Conservation (phyloP, 2,329 filamentous ascomycete genomes). For the Aspergillus fumigatus region DNA sequence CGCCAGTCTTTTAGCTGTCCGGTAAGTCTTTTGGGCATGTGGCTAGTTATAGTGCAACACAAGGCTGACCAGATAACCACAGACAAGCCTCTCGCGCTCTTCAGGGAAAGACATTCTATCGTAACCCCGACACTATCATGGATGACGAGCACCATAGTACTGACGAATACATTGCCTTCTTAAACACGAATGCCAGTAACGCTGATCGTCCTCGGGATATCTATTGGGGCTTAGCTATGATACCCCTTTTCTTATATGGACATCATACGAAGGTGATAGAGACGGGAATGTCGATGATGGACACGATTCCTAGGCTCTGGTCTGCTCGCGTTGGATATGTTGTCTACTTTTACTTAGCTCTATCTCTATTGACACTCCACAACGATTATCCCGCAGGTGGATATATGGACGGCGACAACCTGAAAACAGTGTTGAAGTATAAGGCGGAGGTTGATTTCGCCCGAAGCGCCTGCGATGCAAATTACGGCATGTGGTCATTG, state of each 20-base stretch:
- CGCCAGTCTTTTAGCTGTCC: constrained; percentile 49
- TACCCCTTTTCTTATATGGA: constrained; percentile 45
- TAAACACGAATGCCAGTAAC: constrained; percentile 44
- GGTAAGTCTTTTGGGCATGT: constrained; percentile 23
- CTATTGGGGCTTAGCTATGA: constrained; percentile 49
- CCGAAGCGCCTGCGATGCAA: constrained; percentile 52
- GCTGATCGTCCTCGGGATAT: constrained; percentile 51
- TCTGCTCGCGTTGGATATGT: constrained; percentile 41
- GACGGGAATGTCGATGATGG: constrained; percentile 37
- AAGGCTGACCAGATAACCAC: constrained; percentile 6
- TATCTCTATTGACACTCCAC: constrained; percentile 41
- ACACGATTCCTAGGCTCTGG: constrained; percentile 43
- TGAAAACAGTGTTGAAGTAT: constrained; percentile 47
- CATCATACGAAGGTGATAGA: constrained; percentile 44
- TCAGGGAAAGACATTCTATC: constrained; percentile 55
- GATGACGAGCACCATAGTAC: constrained; percentile 53
- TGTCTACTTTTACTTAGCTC: constrained; percentile 43
- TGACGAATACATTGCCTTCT: constrained; percentile 45
- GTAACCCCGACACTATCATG: constrained; percentile 46
- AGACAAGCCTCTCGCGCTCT: constrained; percentile 55
- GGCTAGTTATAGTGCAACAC: background rate
- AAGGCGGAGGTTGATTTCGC: constrained; percentile 51
- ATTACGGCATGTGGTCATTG: constrained; percentile 56
- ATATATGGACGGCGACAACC: constrained; percentile 41
- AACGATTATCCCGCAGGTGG: constrained; percentile 38